Conservation (phyloP, 2,329 filamentous ascomycete species). For the Aspergillus sp. region DNA sequence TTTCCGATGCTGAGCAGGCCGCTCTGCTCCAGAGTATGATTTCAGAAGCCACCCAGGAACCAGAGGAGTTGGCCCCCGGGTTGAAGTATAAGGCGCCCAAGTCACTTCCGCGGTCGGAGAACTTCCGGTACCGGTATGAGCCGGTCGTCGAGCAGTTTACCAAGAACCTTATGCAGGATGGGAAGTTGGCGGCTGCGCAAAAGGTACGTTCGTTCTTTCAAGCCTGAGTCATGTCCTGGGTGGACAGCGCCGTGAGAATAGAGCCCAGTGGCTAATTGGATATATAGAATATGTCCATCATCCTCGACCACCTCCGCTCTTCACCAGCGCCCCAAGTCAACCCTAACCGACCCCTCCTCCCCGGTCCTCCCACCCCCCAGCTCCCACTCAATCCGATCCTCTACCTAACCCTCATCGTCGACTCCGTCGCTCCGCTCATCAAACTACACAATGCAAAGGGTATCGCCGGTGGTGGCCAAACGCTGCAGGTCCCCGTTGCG, state of each 20-base stretch:
- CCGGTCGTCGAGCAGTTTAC: conserved; percentile 83
- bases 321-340: conserved; percentile 75
- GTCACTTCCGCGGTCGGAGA: conserved; percentile 61
- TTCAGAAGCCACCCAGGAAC: conserved; percentile 31
- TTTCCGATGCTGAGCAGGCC: conserved; percentile 23
- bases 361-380: conserved; percentile 73
- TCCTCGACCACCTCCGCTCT: conserved; percentile 82
- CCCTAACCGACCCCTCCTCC: conserved; percentile 58
- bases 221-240: no score
- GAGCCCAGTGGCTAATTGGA: neutral
- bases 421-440: conserved; percentile 87
- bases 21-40: conserved; percentile 40
- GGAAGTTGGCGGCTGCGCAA: conserved; percentile 88
- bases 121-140: conserved; percentile 81
- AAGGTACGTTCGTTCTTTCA: conserved; percentile 55
- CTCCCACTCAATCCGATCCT: conserved; percentile 86
- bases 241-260: no score
- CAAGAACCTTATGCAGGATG: conserved; percentile 85
- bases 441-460: conserved; percentile 74
- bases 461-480: conserved; percentile 79
- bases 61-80: conserved; percentile 50
- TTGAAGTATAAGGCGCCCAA: conserved; percentile 76
- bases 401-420: conserved; percentile 86
- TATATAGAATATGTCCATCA: conserved; percentile 73
- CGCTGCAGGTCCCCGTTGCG: conserved; percentile 79